phyloP scores from a whole-genome alignment of 148 eudicot species.

The Talinum fruticosum region DNA sequence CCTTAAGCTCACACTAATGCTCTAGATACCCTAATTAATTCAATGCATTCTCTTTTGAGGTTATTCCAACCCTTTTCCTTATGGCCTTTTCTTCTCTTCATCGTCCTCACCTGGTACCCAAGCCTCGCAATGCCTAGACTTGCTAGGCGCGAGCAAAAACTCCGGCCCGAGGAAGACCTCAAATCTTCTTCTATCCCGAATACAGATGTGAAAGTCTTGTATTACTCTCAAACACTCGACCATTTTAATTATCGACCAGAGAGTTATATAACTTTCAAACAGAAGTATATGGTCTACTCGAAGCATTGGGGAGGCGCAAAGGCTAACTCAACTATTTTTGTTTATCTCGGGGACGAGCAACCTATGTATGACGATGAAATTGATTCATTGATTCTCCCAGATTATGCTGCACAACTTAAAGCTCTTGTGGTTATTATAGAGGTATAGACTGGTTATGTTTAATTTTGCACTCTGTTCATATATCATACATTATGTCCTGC shows the following conservation, averaged over 20 bases:
- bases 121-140: not conserved
- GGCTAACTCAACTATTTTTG: slow-evolving; percentile 16
- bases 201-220: not conserved
- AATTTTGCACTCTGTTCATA: not conserved
- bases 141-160: not conserved
- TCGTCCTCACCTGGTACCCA: not conserved
- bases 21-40: no score
- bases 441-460: not conserved
- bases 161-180: not conserved
- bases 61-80: not conserved
- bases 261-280: slow-evolving; percentile 18
- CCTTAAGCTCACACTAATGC: no score
- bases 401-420: slow-evolving; percentile 25
- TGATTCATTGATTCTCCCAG: slow-evolving; percentile 8
- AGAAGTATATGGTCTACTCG: slow-evolving; percentile 19
- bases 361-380: not conserved
- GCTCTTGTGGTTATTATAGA: slow-evolving; percentile 28
- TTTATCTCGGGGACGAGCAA: slow-evolving; percentile 17
- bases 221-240: slow-evolving; percentile 23
- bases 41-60: not conserved
- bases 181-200: not conserved
- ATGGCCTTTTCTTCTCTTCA: not conserved
- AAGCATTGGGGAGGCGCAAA: slow-evolving; percentile 26
- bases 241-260: slow-evolving; percentile 22
- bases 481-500: no score